Base-by-base conservation (phyloP, 2,329 filamentous ascomycete genomes). In the Cladophialophora psammophila region DNA sequence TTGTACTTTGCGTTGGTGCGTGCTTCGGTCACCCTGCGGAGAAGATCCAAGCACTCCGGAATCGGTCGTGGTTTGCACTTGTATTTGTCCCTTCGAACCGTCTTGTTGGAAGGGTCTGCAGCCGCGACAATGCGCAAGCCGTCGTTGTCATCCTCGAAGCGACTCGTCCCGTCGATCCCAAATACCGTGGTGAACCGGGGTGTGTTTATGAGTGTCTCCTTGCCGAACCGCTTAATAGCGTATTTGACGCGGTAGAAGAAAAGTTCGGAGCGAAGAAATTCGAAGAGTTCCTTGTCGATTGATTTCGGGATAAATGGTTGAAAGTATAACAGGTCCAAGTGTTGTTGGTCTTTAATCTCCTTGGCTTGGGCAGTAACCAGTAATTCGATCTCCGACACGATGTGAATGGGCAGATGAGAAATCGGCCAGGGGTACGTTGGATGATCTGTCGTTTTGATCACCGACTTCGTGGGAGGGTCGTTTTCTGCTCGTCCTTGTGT, bases 191-290 rank as follows among this genome's bases (percentile, higher is more conserved):
- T 88, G 75, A 81, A 90, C n/a, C 87, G 82, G 4, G 85, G 85
- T 2, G 86, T 87, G 72, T 83, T 84, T 75, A 94, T 88, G 26
- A 86, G 81, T 0, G 88, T 90, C 63, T 88, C 84, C 1, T 86
- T 77, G 0, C 86, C 84, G 2, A 87, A 87, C 7, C 91, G 86
- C 62, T 87, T 89, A 73, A 93, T 91, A 36, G 84, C 87, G 73
- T 93, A 93, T 72, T 88, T 84, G 3, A 93, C 91, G 60, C 90
- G 85, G 73, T 93, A 92, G 78, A 93, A 94, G 8, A 90, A 90
- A 1, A 94, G 78, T 67, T 90, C 85, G n/a, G 82, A 78, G 1
- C 91, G 86, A 1, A 94, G 83, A 74, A 93, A 93, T 13, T 87
- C 80, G 77, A 94, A 94, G 0, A 93, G 77, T 3, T 86, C 81